Base-by-base conservation (phyloP, 805 yeast genomes). In the Pichia rugopelliculosa region DNA sequence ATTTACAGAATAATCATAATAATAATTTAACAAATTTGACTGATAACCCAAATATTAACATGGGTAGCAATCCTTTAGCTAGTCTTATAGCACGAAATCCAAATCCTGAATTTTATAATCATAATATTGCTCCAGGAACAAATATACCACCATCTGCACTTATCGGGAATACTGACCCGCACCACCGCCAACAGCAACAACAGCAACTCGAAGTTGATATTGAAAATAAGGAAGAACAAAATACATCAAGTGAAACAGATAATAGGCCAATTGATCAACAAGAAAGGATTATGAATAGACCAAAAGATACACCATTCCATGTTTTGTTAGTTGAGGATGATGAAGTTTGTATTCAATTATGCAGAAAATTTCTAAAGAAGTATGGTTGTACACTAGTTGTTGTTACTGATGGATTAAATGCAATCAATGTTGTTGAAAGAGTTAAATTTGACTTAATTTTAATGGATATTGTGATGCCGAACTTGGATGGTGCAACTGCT, bases 311-410 rank as follows among this genome's bases (percentile, higher is more conserved):
- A 1, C 62, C 62, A 22, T 79, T 83, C 61, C 89, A 82, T 58
- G 91, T 85, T 3, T 67, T 84, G 38, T 65, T 86, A 23, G 93
- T 85, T 15, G 95, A 84, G 64, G 95, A 84, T 65, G 95, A 84
- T 62, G 79, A 76, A 36, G 87, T 85, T 36, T 85, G 96, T 56
- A 84, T 88, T 45, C 87, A 84, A 53, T 71, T 91, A 10, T 87
- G 96, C 56, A 73, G 86, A 10, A 86, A 87, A 61, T 87, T 93
- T 59, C 65, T 93, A 48, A 77, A 79, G 60, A 86, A 87, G 59
- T 88, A 86, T 62, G 97, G 97, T 0, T 90, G 96, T 63, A 81
- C 88, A 13, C 96, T 91, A 5, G 91, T 93, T 41, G 87, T 89
- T 18, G 97, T 87, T 0, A 84, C 88, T 6, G 97, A 91, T 67